Base-by-base conservation (phyloP, 1,284 basidiomycete genomes). In the Rhizoctonia solani region DNA sequence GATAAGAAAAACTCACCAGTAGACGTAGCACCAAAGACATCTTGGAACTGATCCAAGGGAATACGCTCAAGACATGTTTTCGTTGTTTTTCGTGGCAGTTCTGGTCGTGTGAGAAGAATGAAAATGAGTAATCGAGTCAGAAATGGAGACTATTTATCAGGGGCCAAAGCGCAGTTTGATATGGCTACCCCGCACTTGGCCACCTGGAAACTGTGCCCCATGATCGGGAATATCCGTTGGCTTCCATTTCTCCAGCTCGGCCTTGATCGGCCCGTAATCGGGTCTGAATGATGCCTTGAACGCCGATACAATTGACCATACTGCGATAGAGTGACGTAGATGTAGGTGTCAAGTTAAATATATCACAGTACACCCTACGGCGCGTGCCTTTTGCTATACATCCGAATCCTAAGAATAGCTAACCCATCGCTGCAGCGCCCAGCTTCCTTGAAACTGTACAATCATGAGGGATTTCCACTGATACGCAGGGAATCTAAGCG, bases 21-120 rank as follows among this genome's bases (percentile, higher is more conserved):
- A 25, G 81, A 81, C 3, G 80, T 78, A 21, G 81, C 75, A 73
- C 77, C 79, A 73, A 93, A 87, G 8, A 76, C 75, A 16, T 81
- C 72, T 73, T 88, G 87, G 53, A 84, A 80, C 16, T 84, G 79
- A 44, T 87, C 78, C 29, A 85, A 76, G 8, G 87, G 74, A 49
- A 81, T 76, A 25, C 68, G 69, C 9, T 70, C 71, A 72, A 11
- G 44, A 32, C 44, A 61, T 56, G 27, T 42, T 3, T 23, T 25
- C n/a, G 4, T 19, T 37, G 37, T 49, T 61, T 6, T 6, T 29
- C 8, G 19, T 23, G 32, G n/a, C n/a, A n/a, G n/a, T n/a, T n/a
- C 8, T 50, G 58, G 46, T 61, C 47, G 58, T 61, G 58, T 61
- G 47, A 61, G 41, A 9, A 58, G 44, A 34, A 52, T 34, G n/a